phyloP scores from a whole-genome alignment of 345 rosid genomes.

The Camelina sativa region DNA sequence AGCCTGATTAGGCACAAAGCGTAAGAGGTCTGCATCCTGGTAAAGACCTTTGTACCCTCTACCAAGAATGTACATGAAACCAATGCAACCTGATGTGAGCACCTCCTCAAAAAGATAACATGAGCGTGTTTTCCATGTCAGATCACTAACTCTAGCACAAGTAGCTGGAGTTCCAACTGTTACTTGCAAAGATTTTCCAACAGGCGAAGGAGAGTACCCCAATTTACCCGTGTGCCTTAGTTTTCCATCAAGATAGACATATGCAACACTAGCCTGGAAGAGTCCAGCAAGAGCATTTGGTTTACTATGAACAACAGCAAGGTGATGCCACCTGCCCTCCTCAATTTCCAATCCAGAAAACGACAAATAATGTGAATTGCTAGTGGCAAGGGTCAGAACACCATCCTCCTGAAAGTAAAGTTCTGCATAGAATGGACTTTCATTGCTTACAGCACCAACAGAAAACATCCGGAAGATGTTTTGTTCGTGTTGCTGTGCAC shows the following conservation, averaged over 20 bases:
- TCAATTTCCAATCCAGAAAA: conserved; percentile 95
- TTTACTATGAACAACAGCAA: conserved; percentile 98
- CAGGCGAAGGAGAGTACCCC: conserved; percentile 97
- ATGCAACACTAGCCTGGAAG: conserved; percentile 97
- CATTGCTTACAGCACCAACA: conserved; percentile 84
- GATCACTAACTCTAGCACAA: conserved; percentile 79
- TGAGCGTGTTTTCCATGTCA: conserved; percentile 94
- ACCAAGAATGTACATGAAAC: conserved; percentile 98
- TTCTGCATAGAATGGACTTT: conserved; percentile 80
- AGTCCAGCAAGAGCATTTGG: conserved; percentile 99
- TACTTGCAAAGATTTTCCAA: conserved; percentile 94
- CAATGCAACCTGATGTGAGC: conserved; percentile 92
- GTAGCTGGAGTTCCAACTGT: conserved; percentile 85
- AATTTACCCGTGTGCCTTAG: conserved; percentile 95
- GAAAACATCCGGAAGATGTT: conserved; percentile 82
- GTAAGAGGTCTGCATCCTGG: conserved; percentile 92
- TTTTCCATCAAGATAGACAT: conserved; percentile 96
- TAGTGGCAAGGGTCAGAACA: conserved; percentile 88
- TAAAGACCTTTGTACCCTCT: conserved; percentile 97
- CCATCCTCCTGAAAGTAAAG: conserved; percentile 97
- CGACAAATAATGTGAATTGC: conserved; percentile 84
- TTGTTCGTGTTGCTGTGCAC: conserved; percentile 62
- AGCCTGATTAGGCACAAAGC: conserved; percentile 98
- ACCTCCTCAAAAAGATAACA: conserved; percentile 99
- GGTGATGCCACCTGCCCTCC: conserved; percentile 99